Conservation (phyloP, 306 rosid genomes). For the Echinosophora koreensis region DNA sequence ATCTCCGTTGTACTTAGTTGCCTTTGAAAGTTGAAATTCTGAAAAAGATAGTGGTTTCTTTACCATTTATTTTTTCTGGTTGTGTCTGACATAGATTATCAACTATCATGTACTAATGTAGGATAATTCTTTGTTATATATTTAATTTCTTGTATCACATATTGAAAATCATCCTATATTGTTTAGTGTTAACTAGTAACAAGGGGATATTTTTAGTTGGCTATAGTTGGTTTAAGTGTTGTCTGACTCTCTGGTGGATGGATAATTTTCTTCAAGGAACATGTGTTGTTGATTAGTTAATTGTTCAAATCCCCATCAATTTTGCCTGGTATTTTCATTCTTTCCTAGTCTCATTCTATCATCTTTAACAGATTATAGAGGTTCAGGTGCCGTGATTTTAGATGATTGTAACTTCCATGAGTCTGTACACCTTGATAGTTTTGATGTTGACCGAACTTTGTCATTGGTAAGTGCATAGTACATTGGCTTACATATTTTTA, state of each 20-base stretch:
- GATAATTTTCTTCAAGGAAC: slow-evolving; percentile 37
- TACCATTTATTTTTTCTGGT: slow-evolving; percentile 35
- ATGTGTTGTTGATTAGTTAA: slow-evolving; percentile 18
- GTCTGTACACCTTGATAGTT: slow-evolving; percentile 90
- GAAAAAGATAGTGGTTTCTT: slow-evolving; percentile 7
- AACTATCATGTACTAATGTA: not conserved
- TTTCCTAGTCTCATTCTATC: slow-evolving; percentile 38
- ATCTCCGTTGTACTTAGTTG: slow-evolving; percentile 47
- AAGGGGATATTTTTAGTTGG: slow-evolving; percentile 27
- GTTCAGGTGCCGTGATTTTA: slow-evolving; percentile 79
- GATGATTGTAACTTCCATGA: slow-evolving; percentile 98
- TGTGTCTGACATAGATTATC: slow-evolving; percentile 17
- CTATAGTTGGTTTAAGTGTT: slow-evolving; percentile 26
- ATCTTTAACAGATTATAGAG: slow-evolving; percentile 72
- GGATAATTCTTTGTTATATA: slow-evolving; percentile 24
- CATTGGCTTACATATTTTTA: slow-evolving; percentile 2
- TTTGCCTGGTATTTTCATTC: slow-evolving; percentile 32
- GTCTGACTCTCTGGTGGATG: not conserved
- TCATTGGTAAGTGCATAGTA: slow-evolving; percentile 68
- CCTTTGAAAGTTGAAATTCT: slow-evolving; percentile 36
- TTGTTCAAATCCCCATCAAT: slow-evolving; percentile 5
- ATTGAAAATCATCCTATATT: slow-evolving; percentile 27
- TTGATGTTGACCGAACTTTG: slow-evolving; percentile 80
- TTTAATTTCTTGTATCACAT: slow-evolving; percentile 34
- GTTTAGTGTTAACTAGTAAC: not conserved